phyloP scores from a whole-genome alignment of 306 rosid genomes.

The Acmispon strigosus region DNA sequence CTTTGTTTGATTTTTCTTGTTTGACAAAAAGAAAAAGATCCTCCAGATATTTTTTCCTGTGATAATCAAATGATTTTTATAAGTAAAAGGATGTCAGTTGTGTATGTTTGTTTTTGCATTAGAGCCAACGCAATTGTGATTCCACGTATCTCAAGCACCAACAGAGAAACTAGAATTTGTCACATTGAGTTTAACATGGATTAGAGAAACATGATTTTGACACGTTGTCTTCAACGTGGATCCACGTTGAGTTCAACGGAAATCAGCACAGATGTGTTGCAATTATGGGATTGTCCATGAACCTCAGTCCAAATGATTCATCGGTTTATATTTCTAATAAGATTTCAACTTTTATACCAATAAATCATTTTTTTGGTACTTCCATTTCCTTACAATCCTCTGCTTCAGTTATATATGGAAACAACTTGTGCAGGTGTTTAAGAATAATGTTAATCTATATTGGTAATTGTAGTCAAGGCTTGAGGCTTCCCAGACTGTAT shows the following conservation, averaged over 20 bases:
- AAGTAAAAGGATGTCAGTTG: background rate
- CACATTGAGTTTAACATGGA: too few species aligned
- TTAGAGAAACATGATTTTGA: too few species aligned
- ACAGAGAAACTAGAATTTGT: too few species aligned
- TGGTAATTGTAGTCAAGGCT: background rate
- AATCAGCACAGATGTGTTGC: too few species aligned
- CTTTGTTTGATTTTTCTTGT: background rate
- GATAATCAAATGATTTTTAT: background rate
- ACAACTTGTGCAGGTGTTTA: background rate
- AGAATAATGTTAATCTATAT: background rate
- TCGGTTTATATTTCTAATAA: background rate
- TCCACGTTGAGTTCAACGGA: too few species aligned
- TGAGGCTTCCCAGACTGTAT: background rate
- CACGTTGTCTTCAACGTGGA: too few species aligned
- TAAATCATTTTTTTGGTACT: background rate
- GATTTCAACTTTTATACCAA: background rate
- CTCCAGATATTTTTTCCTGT: background rate
- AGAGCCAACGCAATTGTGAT: too few species aligned
- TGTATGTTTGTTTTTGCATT: too few species aligned
- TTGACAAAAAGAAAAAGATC: background rate
- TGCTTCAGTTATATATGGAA: conserved; percentile 9
- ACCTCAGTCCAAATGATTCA: background rate
- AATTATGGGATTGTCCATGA: background rate
- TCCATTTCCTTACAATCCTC: background rate
- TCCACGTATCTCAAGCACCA: too few species aligned